A percentile compares a stretch with the other conserved stretches of the same genome.
Evolutionary conservation across 2,329 filamentous ascomycete species (phyloP).

Genomic region (Pestalotiopsis sp.): DNA sequence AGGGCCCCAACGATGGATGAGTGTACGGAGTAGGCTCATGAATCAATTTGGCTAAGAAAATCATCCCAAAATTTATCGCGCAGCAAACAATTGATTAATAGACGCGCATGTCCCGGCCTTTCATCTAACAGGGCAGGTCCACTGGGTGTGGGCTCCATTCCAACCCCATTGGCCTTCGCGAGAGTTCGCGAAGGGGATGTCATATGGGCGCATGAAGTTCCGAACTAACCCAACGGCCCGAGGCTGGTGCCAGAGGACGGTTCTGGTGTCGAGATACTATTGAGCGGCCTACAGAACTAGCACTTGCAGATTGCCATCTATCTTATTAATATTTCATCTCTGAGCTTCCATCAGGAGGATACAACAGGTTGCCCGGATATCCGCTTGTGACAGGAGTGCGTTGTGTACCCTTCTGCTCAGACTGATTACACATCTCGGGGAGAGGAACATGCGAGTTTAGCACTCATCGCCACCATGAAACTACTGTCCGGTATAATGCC

Average conservation of each 20-base stretch:
- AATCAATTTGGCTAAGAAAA: background rate
- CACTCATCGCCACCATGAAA: background rate
- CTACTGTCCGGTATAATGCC: background rate
- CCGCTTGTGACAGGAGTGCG: background rate
- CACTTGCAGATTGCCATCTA: background rate
- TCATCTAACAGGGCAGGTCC: constrained; percentile 5
- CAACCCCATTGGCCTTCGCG: background rate
- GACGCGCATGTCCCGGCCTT: background rate
- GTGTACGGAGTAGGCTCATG: background rate
- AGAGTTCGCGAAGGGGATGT: background rate
- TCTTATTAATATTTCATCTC: background rate
- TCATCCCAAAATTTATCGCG: background rate
- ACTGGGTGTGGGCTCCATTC: background rate
- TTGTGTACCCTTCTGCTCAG: background rate
- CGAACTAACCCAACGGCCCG: constrained; percentile 3
- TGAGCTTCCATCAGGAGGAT: background rate
- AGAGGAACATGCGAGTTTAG: background rate
- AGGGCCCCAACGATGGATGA: background rate
- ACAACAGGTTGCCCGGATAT: background rate
- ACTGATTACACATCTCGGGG: background rate
- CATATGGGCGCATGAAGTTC: constrained; percentile 1
- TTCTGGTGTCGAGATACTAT: background rate
- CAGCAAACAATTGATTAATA: background rate
- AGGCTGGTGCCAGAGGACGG: background rate
- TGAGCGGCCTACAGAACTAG: background rate